A percentile compares a stretch with the other conserved stretches of the same genome.
Evolutionary conservation across 768 basidiomycete species (phyloP).

Genomic region (Hericium coralloides): DNA sequence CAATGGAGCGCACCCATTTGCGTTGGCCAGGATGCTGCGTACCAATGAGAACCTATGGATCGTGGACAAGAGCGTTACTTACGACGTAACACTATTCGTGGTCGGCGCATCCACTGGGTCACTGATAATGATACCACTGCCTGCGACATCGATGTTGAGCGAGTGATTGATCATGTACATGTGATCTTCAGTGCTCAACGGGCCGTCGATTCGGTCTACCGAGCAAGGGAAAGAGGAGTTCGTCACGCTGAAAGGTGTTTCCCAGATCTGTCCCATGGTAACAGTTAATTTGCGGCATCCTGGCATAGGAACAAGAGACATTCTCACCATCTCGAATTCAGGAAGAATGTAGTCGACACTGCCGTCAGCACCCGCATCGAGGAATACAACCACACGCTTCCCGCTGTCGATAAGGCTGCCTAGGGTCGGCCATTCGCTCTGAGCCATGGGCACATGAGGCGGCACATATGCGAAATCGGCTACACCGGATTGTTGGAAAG

Average conservation of each 20-base stretch:
- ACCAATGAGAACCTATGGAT: neutral
- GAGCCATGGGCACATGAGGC: conserved; percentile 21
- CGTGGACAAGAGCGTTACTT: conserved; percentile 2
- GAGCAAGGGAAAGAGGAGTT: conserved; percentile 43
- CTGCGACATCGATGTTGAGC: conserved; percentile 33
- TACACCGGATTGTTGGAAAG: conserved; percentile 42
- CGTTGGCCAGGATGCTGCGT: conserved; percentile 29
- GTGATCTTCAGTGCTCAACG: conserved; percentile 39
- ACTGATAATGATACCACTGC: conserved; percentile 19
- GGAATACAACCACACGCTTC: conserved; percentile 52
- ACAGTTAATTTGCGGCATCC: neutral
- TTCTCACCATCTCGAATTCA: conserved; percentile 43
- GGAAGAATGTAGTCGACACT: conserved; percentile 44
- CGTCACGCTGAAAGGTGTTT: conserved; percentile 44
- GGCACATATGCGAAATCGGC: conserved; percentile 39
- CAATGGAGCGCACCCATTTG: conserved; percentile 34
- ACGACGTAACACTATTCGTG: conserved; percentile 25
- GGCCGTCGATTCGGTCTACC: conserved; percentile 41
- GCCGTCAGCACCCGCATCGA: conserved; percentile 35
- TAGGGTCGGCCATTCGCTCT: conserved; percentile 49
- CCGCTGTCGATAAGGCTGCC: conserved; percentile 52
- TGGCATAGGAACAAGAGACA: too few relatives aligned
- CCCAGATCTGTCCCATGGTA: conserved; percentile 37
- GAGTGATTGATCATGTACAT: conserved; percentile 55
- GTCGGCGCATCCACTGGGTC: conserved; percentile 20